phyloP scores from a whole-genome alignment of 2,329 filamentous ascomycete genomes.

The Zasmidium citrigriseum region DNA sequence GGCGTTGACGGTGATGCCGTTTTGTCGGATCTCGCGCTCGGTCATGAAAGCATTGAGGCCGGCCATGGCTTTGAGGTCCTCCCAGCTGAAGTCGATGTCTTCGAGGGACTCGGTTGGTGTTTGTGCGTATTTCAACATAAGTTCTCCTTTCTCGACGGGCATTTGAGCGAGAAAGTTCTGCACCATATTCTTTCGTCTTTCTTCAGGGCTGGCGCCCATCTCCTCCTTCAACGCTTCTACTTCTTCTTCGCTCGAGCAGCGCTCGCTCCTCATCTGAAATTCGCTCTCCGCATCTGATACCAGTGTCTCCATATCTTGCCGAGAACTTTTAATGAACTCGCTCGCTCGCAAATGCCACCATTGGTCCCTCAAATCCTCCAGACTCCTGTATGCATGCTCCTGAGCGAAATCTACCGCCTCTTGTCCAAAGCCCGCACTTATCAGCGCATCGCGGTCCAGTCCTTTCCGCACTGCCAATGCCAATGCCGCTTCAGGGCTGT shows the following conservation, averaged over 20 bases:
- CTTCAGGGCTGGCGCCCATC: conserved; percentile 11
- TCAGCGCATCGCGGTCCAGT: conserved; percentile 19
- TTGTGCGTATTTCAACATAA: conserved; percentile 14
- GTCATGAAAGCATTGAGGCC: conserved; percentile 16
- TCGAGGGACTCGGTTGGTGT: conserved; percentile 19
- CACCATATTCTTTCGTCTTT: conserved; percentile 9
- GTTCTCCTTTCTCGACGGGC: conserved; percentile 8
- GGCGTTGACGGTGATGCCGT: conserved; percentile 32
- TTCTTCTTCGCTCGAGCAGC: neutral
- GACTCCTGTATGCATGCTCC: conserved; percentile 20
- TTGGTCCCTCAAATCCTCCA: conserved; percentile 27
- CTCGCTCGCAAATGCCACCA: conserved; percentile 27
- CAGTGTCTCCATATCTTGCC: conserved; percentile 17
- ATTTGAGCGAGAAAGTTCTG: conserved; percentile 15
- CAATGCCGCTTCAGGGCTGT: conserved; percentile 30
- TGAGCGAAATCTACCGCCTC: conserved; percentile 30
- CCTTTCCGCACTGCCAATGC: conserved; percentile 26
- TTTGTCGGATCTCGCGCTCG: conserved; percentile 27
- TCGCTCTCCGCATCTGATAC: conserved; percentile 16
- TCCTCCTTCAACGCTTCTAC: conserved; percentile 8
- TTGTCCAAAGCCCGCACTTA: conserved; percentile 22
- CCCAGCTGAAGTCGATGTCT: conserved; percentile 17
- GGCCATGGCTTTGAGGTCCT: conserved; percentile 17
- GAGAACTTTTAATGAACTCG: conserved; percentile 22
- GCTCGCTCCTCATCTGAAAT: conserved; percentile 9